phyloP scores from a whole-genome alignment of 83 land plant species.

The Picea engelmannii region DNA sequence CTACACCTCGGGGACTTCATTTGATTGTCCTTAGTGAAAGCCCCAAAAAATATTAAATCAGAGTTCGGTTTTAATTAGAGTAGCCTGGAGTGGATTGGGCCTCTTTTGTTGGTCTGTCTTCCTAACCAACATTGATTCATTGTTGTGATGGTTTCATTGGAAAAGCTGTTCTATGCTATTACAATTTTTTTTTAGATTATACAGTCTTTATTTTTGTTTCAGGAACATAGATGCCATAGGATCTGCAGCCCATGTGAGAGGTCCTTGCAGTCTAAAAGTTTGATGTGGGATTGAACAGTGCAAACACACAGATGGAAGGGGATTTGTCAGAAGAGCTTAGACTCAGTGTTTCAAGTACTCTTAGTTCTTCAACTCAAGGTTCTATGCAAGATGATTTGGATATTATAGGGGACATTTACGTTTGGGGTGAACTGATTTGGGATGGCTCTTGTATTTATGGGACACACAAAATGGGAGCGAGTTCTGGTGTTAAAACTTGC shows the following conservation, averaged over 20 bases:
- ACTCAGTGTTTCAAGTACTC: conserved; percentile 90
- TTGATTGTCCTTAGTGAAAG: background rate
- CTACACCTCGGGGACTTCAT: background rate
- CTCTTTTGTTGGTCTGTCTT: background rate
- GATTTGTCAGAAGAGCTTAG: conserved; percentile 55
- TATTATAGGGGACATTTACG: conserved; percentile 74
- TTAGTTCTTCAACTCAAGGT: conserved; percentile 94
- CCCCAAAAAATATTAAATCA: background rate
- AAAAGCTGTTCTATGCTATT: background rate
- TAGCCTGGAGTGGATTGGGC: conserved; percentile 7
- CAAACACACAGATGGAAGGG: conserved; percentile 51
- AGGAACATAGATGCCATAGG: background rate
- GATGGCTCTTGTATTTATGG: conserved; percentile 58
- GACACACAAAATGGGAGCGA: conserved; percentile 32
- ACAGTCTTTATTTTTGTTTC: background rate
- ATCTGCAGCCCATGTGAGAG: background rate
- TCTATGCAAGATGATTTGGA: conserved; percentile 82
- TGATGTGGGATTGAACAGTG: conserved; percentile 42
- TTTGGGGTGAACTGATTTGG: conserved; percentile 89
- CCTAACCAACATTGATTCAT: background rate
- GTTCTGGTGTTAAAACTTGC: conserved; percentile 46
- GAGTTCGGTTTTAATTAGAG: background rate
- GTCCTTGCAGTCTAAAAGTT: background rate
- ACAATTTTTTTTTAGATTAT: background rate
- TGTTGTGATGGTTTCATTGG: background rate